phyloP scores from a whole-genome alignment of 2,329 filamentous ascomycete species.

The Fusarium tanahbumbuense region DNA sequence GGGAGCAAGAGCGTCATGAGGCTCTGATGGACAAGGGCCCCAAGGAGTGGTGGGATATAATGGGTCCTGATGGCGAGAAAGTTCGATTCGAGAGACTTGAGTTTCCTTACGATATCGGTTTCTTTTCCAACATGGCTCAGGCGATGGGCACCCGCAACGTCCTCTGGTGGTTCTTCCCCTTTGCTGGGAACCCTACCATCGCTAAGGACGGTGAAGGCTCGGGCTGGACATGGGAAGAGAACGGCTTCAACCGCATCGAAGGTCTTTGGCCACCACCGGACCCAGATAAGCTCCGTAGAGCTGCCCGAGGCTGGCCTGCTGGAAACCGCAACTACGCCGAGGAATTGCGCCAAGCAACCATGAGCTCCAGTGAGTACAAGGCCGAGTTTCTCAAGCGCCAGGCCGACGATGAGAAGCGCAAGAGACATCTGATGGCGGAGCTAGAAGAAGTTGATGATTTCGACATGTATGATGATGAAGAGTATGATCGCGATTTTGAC shows the following conservation, averaged over 20 bases:
- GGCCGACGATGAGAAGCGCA: conserved; percentile 58
- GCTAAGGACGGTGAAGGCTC: conserved; percentile 53
- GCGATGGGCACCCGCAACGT: conserved; percentile 78
- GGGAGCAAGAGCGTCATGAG: conserved; percentile 76
- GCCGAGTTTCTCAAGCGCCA: conserved; percentile 64
- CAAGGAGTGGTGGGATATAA: conserved; percentile 58
- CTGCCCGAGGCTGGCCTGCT: conserved; percentile 54
- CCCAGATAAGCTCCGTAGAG: conserved; percentile 68
- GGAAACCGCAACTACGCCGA: conserved; percentile 51
- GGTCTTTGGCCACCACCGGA: conserved; percentile 73
- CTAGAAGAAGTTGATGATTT: conserved; percentile 69
- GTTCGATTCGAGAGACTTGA: conserved; percentile 72
- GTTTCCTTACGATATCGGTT: conserved; percentile 84
- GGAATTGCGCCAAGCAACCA: conserved; percentile 51
- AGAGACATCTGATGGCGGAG: conserved; percentile 59
- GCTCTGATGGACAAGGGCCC: conserved; percentile 62
- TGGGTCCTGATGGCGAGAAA: conserved; percentile 52
- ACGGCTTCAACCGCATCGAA: conserved; percentile 76
- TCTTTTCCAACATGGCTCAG: conserved; percentile 78
- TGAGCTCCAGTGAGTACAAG: conserved; percentile 58
- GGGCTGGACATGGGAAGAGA: conserved; percentile 76
- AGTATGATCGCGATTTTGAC: conserved; percentile 56
- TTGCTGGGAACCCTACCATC: conserved; percentile 64
- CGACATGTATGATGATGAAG: conserved; percentile 67
- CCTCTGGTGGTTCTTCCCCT: conserved; percentile 76